Evolutionary conservation across 768 basidiomycete genomes (phyloP).

Genomic region (Leucogyrophana mollusca): DNA sequence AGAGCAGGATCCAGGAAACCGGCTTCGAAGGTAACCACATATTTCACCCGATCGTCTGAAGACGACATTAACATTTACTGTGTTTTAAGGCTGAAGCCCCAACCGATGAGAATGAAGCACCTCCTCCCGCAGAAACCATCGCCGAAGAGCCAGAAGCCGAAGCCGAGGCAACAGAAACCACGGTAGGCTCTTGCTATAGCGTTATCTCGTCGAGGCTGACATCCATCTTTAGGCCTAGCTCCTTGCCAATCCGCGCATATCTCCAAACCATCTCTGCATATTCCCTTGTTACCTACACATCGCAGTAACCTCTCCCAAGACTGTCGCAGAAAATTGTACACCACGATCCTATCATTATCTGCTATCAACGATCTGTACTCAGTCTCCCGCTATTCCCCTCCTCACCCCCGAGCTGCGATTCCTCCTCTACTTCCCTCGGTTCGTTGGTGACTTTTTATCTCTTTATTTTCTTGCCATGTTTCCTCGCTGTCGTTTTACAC

Average conservation of each 20-base stretch:
- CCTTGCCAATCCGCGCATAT: slow-evolving; percentile 12
- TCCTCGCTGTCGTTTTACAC: too few relatives aligned
- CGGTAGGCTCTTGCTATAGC: slow-evolving; percentile 6
- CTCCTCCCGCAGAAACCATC: slow-evolving; percentile 47
- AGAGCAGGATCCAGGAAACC: slow-evolving; percentile 63
- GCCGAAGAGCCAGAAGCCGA: slow-evolving; percentile 51
- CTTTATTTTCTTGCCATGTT: too few relatives aligned
- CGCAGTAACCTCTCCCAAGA: slow-evolving; percentile 14
- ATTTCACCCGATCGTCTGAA: background rate
- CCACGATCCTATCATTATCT: slow-evolving; percentile 32
- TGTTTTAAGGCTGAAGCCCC: slow-evolving; percentile 31
- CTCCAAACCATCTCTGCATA: slow-evolving; percentile 13
- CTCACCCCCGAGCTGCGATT: background rate
- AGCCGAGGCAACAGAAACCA: slow-evolving; percentile 27
- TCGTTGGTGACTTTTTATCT: too few relatives aligned
- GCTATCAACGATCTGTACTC: slow-evolving; percentile 26
- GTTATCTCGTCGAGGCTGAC: background rate
- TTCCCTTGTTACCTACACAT: background rate
- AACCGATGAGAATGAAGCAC: slow-evolving; percentile 37
- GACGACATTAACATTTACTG: slow-evolving; percentile 4
- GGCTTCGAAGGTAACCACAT: slow-evolving; percentile 49
- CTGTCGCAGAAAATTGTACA: slow-evolving; percentile 31
- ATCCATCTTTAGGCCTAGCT: slow-evolving; percentile 19
- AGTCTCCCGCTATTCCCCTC: slow-evolving; percentile 10
- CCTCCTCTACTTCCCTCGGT: too few relatives aligned